These are phyloP conservation scores for Boletus patriciae DNA, from an alignment of 768 basidiomycete genomes.

Conservation along the genomic window DNA sequence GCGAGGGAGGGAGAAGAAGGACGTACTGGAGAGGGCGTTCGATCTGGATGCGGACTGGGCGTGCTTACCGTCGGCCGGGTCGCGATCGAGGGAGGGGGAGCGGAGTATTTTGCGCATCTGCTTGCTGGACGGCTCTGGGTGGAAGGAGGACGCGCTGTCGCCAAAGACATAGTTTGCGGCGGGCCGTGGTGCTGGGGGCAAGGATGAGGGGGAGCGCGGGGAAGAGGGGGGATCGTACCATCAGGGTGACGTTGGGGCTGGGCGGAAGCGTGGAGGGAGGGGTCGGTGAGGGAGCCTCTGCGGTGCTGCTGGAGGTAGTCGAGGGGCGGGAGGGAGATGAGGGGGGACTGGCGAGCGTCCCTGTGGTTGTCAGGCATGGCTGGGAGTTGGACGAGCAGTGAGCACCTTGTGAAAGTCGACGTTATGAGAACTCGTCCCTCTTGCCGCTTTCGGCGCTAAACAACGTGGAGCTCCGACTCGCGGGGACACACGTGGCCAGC, in stretches of 20 bases:
- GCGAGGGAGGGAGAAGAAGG: constrained; percentile 10
- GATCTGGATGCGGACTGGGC: constrained; percentile 5
- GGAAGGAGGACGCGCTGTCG: constrained; percentile 42
- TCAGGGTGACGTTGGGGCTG: constrained; percentile 18
- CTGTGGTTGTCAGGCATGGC: constrained; percentile 27
- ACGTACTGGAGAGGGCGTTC: constrained; percentile 28
- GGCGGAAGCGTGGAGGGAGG: constrained; percentile 61
- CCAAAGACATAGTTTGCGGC: constrained; percentile 71
- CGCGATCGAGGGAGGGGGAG: constrained; percentile 53
- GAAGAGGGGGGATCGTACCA: constrained; percentile 18
- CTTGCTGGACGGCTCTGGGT: constrained; percentile 37
- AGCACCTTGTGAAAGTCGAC: constrained; percentile 23
- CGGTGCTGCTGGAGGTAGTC: constrained; percentile 79
- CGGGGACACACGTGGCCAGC: constrained; percentile 32
- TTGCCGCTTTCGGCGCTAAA: constrained; percentile 9
- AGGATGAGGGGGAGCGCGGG: constrained; percentile 23
- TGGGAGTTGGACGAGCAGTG: background rate
- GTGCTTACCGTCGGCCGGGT: constrained; percentile 20
- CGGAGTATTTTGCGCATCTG: constrained; percentile 59
- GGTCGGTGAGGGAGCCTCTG: constrained; percentile 83
- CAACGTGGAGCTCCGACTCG: constrained; percentile 31
- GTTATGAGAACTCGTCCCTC: constrained; percentile 28
- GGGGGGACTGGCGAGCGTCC: constrained; percentile 48
- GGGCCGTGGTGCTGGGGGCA: constrained; percentile 51
- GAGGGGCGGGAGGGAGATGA: constrained; percentile 68